These are phyloP conservation scores for Closterium sp. DNA, from an alignment of 139 green algal species.

Conservation along the genomic window DNA sequence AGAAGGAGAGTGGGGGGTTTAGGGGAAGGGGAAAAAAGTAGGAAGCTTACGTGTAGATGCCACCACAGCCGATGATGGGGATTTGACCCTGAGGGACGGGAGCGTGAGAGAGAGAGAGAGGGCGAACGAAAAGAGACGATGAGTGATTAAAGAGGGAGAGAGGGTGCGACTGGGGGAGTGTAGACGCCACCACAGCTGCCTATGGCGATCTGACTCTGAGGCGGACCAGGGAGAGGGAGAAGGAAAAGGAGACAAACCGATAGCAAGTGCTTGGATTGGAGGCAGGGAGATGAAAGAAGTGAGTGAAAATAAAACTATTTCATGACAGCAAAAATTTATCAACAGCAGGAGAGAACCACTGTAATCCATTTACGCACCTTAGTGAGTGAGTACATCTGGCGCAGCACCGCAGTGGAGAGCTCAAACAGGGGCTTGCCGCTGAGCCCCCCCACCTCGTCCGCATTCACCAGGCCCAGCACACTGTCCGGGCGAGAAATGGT, in stretches of 20 bases:
- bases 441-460: conserved; percentile 77
- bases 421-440: conserved; percentile 81
- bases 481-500: conserved; percentile 76
- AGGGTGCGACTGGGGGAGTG: too few relatives aligned
- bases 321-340: too few relatives aligned
- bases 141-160: background rate
- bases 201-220: too few relatives aligned
- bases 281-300: too few relatives aligned
- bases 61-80: conserved; percentile 88
- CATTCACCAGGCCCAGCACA: conserved; percentile 6
- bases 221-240: too few relatives aligned
- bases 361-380: conserved; percentile 13
- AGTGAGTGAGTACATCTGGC: conserved; percentile 78
- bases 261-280: too few relatives aligned
- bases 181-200: background rate
- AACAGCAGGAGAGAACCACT: too few relatives aligned
- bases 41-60: conserved; percentile 43
- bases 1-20: background rate
- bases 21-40: background rate
- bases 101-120: background rate
- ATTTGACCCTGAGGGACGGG: conserved; percentile 64
- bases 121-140: too few relatives aligned
- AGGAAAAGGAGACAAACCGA: too few relatives aligned
- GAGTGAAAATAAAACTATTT: too few relatives aligned
- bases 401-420: conserved; percentile 66